These are phyloP conservation scores for Tulasnella sp. DNA, from an alignment of 768 basidiomycete genomes.

Conservation along the genomic window DNA sequence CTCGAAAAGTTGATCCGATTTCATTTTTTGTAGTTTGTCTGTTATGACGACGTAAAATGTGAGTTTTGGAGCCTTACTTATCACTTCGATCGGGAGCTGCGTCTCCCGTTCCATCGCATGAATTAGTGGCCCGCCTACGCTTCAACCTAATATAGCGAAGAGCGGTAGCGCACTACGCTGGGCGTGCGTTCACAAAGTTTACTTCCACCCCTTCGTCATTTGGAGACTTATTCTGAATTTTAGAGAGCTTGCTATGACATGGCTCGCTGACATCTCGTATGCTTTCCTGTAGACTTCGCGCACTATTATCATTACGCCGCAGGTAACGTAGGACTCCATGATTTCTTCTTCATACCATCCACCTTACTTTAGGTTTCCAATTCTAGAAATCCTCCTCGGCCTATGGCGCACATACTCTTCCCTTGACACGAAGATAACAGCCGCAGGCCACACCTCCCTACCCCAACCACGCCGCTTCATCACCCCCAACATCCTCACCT, in stretches of 20 bases:
- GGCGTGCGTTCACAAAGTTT: too few species aligned
- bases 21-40: slow-evolving; percentile 67
- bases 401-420: slow-evolving; percentile 69
- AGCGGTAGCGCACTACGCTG: too few species aligned
- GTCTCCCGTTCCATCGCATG: too few species aligned
- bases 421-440: slow-evolving; percentile 35
- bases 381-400: slow-evolving; percentile 39
- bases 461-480: slow-evolving; percentile 61
- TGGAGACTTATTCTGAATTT: too few species aligned
- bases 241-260: too few species aligned
- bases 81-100: not conserved
- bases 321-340: not conserved
- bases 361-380: too few species aligned
- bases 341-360: too few species aligned
- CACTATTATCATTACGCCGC: slow-evolving; percentile 94
- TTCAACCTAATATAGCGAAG: too few species aligned
- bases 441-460: slow-evolving; percentile 40
- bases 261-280: slow-evolving; percentile 16
- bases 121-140: too few species aligned
- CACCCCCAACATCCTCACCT: slow-evolving; percentile 51
- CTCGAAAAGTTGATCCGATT: not conserved
- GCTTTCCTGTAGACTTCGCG: slow-evolving; percentile 33
- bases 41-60: slow-evolving; percentile 66
- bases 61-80: too few species aligned
- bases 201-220: too few species aligned